Evolutionary conservation across 768 basidiomycete genomes (phyloP), one percentile per base, ranked within the genome.

Genomic region (Boletus vermiculosoides): DNA sequence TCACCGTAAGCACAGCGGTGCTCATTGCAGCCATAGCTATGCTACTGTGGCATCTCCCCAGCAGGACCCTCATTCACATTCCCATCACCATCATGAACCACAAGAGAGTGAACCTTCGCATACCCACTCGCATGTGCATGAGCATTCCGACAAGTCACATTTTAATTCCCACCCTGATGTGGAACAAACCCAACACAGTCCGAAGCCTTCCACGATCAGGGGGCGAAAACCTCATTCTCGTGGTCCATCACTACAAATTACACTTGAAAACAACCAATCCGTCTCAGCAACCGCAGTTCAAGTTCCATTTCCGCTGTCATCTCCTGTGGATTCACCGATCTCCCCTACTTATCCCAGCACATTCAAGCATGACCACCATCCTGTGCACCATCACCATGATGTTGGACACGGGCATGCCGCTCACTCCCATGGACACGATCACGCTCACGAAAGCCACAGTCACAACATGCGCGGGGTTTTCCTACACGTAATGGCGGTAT

Each of bases 391-490:
- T 22, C 58, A 61, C 33, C 56, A 60, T 40, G 54, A 63, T 46
- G 37, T 44, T 54, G 61, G 57, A 48, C 59, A 80, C 55, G 74
- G 72, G n/a, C 70, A 80, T 57, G 78, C 85, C 58, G 71, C 77
- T 48, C 80, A 83, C 60, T 74, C 79, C 46, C 83, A 86, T 69
- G 71, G 74, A 3, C 85, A 82, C 64, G 71, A 73, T 41, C 79
- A 78, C 31, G 73, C 76, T 12, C 88, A 87, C 63, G 89, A 94
- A 71, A 88, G 91, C 0, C 94, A 96, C 66, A 93, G 91, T 72
- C 93, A 98, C 71, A 99, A 99, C 70, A 99, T 99, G 97, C 89
- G 94, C 34, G 97, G 97, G 18, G 94, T 99, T 63, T 99, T 99
- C 71, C 74, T 98, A 54, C 96, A 99, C 68, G 96, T 99, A 46